Evolutionary conservation across 441 rosid species (phyloP).

Genomic region (Kokia cookei): DNA sequence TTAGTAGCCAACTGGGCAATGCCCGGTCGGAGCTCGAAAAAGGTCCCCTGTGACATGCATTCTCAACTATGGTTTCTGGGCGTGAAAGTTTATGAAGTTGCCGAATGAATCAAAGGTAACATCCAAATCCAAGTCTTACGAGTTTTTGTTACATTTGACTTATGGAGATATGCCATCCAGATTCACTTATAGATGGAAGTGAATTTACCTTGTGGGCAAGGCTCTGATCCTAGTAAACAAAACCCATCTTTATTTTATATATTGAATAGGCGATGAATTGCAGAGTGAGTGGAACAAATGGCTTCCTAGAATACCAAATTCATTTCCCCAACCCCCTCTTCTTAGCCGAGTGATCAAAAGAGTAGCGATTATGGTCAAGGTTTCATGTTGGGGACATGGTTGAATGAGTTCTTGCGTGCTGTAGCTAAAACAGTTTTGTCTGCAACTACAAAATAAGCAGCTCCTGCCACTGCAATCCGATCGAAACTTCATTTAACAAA

Average conservation of each 20-base stretch:
- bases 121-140: neutral
- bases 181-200: neutral
- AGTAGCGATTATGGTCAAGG: neutral
- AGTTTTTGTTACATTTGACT: neutral
- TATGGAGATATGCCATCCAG: neutral
- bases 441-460: conserved; percentile 53
- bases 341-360: neutral
- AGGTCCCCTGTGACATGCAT: conserved; percentile 37
- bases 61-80: conserved; percentile 18
- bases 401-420: conserved; percentile 64
- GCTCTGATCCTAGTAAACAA: neutral
- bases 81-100: conserved; percentile 20
- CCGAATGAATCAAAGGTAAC: neutral
- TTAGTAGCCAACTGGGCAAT: neutral
- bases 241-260: conserved; percentile 17
- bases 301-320: neutral
- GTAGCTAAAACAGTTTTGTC: conserved; percentile 31
- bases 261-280: neutral
- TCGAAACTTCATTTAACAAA: neutral
- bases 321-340: neutral
- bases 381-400: conserved; percentile 18
- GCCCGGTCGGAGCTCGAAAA: conserved; percentile 44
- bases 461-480: conserved; percentile 52
- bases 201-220: neutral
- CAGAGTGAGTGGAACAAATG: neutral